Evolutionary conservation across 306 rosid species (phyloP).

Genomic region (Medicago ruthenica): DNA sequence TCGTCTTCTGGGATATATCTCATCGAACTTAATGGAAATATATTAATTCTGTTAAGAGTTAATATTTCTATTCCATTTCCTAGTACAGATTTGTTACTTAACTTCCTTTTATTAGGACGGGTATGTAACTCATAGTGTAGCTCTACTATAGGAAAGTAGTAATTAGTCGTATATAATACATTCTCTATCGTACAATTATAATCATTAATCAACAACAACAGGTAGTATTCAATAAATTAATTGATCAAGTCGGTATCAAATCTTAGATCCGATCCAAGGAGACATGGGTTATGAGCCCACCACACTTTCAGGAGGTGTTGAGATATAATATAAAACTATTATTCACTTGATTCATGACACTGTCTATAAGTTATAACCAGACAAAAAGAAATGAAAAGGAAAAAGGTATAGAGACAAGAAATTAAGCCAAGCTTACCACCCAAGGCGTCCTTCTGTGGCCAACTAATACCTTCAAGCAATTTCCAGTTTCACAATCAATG

Average conservation of each 20-base stretch:
- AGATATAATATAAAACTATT: conserved; percentile 11
- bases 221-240: conserved; percentile 4
- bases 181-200: background rate
- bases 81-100: background rate
- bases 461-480: conserved; percentile 53
- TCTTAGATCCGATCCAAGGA: conserved; percentile 1
- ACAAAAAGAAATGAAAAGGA: background rate
- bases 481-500: conserved; percentile 54
- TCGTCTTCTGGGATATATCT: conserved; percentile 17
- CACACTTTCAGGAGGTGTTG: background rate
- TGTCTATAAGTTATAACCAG: conserved; percentile 1
- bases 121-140: conserved; percentile 8
- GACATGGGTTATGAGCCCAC: conserved; percentile 1
- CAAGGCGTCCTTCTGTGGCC: conserved; percentile 64
- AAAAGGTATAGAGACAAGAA: conserved; percentile 34
- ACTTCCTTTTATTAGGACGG: conserved; percentile 14
- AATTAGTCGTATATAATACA: conserved; percentile 7
- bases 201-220: background rate
- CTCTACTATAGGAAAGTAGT: conserved; percentile 24
- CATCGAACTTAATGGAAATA: conserved; percentile 13
- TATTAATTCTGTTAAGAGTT: background rate
- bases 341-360: conserved; percentile 3
- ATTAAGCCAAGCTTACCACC: conserved; percentile 53
- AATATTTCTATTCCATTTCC: conserved; percentile 10
- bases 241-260: background rate